A percentile compares a stretch with the other conserved stretches of the same genome.
These are phyloP conservation scores for Diaporthe sp. DNA, from an alignment of 2,329 filamentous ascomycete species.

Conservation along the genomic window DNA sequence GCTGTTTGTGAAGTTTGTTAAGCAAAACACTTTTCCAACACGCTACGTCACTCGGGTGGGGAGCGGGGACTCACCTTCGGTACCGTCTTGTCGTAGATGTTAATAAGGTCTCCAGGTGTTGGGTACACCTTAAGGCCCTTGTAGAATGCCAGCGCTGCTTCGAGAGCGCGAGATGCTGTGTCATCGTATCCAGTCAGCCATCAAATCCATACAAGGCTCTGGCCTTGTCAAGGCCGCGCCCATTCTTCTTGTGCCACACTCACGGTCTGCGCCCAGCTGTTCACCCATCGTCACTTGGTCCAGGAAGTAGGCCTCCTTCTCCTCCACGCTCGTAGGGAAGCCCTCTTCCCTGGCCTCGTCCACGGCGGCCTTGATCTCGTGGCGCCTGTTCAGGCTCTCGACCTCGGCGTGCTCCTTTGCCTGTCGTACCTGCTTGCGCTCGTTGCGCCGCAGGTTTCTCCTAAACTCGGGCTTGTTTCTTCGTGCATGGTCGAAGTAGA, in stretches of 20 bases:
- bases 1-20: constrained; percentile 60
- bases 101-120: constrained; percentile 90
- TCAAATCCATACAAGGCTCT: not conserved
- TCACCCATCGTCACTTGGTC: constrained; percentile 93
- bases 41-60: not conserved
- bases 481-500: constrained; percentile 79
- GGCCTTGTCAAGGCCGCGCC: constrained; percentile 20
- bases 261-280: constrained; percentile 85
- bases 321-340: constrained; percentile 90
- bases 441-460: constrained; percentile 79
- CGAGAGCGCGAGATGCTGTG: constrained; percentile 77
- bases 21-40: constrained; percentile 43
- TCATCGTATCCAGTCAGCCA: constrained; percentile 16
- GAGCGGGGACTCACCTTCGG: constrained; percentile 76
- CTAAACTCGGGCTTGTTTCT: constrained; percentile 76
- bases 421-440: constrained; percentile 78
- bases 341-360: constrained; percentile 90
- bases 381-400: constrained; percentile 75
- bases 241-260: constrained; percentile 49
- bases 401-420: constrained; percentile 81
- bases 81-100: constrained; percentile 98
- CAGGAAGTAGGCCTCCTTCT: constrained; percentile 97
- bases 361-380: constrained; percentile 81
- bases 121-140: constrained; percentile 99
- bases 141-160: constrained; percentile 96